phyloP scores from a whole-genome alignment of 352 stramenopile species.

The Globisporangium recalcitrans region DNA sequence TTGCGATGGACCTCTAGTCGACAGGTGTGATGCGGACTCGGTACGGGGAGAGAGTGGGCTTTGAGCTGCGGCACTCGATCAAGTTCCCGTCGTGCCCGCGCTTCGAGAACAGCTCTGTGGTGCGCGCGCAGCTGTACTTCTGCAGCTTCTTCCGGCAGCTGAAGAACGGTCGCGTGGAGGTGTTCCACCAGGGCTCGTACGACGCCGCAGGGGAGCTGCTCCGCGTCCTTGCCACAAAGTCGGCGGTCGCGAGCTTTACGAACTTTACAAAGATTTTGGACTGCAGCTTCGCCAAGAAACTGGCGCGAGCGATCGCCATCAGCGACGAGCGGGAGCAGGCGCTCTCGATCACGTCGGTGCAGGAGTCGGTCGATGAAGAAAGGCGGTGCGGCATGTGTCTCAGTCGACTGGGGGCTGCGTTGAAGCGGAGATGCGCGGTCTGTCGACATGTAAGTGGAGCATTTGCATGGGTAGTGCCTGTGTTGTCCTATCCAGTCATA shows the following conservation, averaged over 20 bases:
- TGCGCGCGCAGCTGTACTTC: slow-evolving; percentile 59
- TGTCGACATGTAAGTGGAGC: slow-evolving; percentile 31
- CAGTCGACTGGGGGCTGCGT: slow-evolving; percentile 15
- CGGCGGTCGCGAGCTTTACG: slow-evolving; percentile 36
- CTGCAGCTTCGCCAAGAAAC: slow-evolving; percentile 56
- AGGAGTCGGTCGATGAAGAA: slow-evolving; percentile 29
- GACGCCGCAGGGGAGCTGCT: slow-evolving; percentile 44
- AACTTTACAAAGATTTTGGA: slow-evolving; percentile 36
- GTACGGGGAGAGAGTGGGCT: slow-evolving; percentile 34
- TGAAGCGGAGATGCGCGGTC: slow-evolving; percentile 41
- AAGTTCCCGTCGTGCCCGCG: slow-evolving; percentile 44
- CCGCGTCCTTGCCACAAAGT: slow-evolving; percentile 38
- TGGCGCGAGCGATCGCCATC: slow-evolving; percentile 36
- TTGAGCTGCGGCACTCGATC: slow-evolving; percentile 54
- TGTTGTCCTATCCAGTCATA: not conserved
- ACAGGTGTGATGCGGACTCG: slow-evolving; percentile 26
- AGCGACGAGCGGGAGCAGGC: slow-evolving; percentile 24
- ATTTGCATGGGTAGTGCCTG: not conserved
- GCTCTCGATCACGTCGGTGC: slow-evolving; percentile 28
- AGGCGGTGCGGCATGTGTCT: slow-evolving; percentile 53
- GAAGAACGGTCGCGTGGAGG: slow-evolving; percentile 41
- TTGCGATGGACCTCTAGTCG: slow-evolving; percentile 6
- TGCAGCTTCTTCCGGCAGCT: slow-evolving; percentile 69
- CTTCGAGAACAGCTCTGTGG: slow-evolving; percentile 45
- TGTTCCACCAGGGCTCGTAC: slow-evolving; percentile 62